Evolutionary conservation across 208 protist genomes (phyloP).

Genomic region (Acanthamoeba lugdunensis): DNA sequence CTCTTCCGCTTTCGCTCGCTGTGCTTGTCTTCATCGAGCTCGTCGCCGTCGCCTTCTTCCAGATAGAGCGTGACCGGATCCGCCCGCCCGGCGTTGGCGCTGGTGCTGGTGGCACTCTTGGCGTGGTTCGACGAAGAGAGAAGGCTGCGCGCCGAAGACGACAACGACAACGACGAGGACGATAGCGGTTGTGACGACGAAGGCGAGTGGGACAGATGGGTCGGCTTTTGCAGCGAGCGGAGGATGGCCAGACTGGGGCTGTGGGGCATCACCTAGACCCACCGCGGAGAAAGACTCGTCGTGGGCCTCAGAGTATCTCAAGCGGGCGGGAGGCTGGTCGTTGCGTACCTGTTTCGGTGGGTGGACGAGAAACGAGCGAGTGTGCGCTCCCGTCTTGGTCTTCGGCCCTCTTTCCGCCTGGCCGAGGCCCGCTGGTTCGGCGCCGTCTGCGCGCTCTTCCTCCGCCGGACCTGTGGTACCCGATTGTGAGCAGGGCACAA

Average conservation of each 20-base stretch:
- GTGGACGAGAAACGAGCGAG: conserved; percentile 21
- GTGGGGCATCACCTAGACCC: neutral
- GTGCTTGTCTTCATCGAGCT: neutral
- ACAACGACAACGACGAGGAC: neutral
- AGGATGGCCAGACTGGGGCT: conserved; percentile 39
- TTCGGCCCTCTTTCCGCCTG: neutral
- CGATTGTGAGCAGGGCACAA: too few relatives aligned
- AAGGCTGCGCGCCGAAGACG: neutral
- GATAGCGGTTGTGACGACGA: neutral
- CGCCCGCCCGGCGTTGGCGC: too few relatives aligned
- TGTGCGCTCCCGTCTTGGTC: neutral
- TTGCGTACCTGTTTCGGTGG: neutral
- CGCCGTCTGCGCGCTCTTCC: neutral
- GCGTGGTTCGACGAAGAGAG: neutral
- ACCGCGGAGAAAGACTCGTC: neutral
- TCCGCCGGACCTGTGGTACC: neutral
- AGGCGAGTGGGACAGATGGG: neutral
- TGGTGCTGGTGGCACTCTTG: too few relatives aligned
- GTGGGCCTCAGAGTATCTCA: neutral
- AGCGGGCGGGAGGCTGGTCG: neutral
- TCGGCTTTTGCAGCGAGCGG: conserved; percentile 3
- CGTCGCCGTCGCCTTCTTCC: neutral
- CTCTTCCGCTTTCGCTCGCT: neutral
- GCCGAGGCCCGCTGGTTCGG: neutral
- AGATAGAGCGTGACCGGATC: neutral